Base-by-base conservation (phyloP, 1,139 yeast species). In the Pichia sp. region DNA sequence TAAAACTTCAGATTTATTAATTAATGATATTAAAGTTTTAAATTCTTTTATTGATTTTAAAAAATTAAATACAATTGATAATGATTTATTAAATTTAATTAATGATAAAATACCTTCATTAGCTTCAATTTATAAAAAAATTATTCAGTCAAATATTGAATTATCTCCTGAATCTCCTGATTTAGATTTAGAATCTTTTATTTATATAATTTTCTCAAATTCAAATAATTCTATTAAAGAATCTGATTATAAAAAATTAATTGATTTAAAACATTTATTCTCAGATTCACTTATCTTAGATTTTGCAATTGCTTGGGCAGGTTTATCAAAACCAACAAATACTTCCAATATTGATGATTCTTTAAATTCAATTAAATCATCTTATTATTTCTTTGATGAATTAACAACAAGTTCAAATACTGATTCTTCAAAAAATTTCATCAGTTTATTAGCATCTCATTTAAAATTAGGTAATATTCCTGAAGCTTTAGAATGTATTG, bases 401-500 rank as follows among this genome's bases (percentile, higher is more conserved):
- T 41, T 58, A 10, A 30, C 51, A 22, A 52, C 60, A 25, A 58
- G 58, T 42, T 54, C 55, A 32, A 51, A 53, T 27, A 57, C 62
- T n/a, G 49, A 45, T 16, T 54, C 59, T 6, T 31, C 55, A 55
- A 68, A 66, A 48, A 62, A 67, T 23, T 63, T 67, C 45, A 53
- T 67, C 35, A 63, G 66, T 33, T 56, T 70, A 40, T 51, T 69
- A 37, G 63, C 63, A 38, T 54, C 67, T 35, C 70, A 69, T 45
- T 51, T 70, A 49, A 71, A 70, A 54, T 63, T 68, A 51, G 60
- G 62, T 26, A 67, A 69, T 48, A 50, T 67, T n/a, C 69, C 68
- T 4, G 74, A 70, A 52, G 67, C 73, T n/a, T 56, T 60, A 40
- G 67, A 66, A 16, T 61, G 67, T 33, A 56, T 69, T 4, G 60